Evolutionary conservation across 345 rosid species (phyloP).

Genomic region (Hibiscus mutabilis): DNA sequence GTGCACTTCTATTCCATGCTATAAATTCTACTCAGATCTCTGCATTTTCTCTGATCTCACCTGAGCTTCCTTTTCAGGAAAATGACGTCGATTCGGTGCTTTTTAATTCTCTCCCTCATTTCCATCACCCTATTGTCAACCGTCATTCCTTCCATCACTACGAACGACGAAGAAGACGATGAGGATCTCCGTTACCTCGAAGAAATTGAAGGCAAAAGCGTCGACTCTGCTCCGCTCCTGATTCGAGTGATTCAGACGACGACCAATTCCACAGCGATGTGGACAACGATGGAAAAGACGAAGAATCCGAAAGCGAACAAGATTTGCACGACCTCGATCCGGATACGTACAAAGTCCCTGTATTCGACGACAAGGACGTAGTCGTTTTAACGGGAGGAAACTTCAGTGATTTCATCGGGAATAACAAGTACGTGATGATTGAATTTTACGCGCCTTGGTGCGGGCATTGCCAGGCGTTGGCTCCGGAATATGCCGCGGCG

Average conservation of each 20-base stretch:
- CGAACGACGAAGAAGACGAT: slow-evolving; percentile 27
- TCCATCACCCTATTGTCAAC: slow-evolving; percentile 42
- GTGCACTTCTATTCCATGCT: not conserved
- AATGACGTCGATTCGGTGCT: slow-evolving; percentile 38
- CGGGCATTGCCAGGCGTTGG: slow-evolving; percentile 86
- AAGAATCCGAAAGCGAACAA: slow-evolving; percentile 41
- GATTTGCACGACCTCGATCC: slow-evolving; percentile 53
- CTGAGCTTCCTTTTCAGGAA: not conserved
- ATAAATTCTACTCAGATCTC: slow-evolving; percentile 18
- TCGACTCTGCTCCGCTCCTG: slow-evolving; percentile 12
- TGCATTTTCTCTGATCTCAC: slow-evolving; percentile 15
- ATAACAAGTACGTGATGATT: slow-evolving; percentile 74
- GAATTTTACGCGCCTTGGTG: slow-evolving; percentile 99
- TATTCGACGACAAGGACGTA: slow-evolving; percentile 81
- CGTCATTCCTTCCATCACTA: slow-evolving; percentile 32
- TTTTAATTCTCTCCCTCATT: slow-evolving; percentile 39
- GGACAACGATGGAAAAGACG: slow-evolving; percentile 34
- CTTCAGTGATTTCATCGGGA: slow-evolving; percentile 58
- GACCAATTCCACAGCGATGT: slow-evolving; percentile 29
- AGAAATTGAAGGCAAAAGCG: slow-evolving; percentile 29
- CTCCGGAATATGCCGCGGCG: slow-evolving; percentile 97
- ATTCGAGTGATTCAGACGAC: slow-evolving; percentile 23
- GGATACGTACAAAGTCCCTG: slow-evolving; percentile 50
- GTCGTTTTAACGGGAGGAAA: slow-evolving; percentile 71
- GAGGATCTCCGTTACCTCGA: slow-evolving; percentile 86